Percentiles rank a stretch among this genome's conserved stretches.
Evolutionary conservation across 2,329 filamentous ascomycete species (phyloP).

Genomic region (Falciphora oryzae): DNA sequence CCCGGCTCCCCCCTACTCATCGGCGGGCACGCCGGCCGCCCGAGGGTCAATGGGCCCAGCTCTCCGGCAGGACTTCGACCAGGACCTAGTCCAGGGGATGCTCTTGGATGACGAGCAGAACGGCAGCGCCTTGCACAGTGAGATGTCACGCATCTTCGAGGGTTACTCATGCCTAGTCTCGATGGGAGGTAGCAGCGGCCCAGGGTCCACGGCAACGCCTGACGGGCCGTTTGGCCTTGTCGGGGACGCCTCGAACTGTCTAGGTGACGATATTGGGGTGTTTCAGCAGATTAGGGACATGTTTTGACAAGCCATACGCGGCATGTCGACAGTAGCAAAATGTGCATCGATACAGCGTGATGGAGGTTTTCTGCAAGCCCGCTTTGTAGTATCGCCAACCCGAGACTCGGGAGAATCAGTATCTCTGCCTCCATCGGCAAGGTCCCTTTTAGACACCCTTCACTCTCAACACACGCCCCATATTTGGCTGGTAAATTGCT

Average conservation of each 20-base stretch:
- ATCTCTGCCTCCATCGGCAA: no score
- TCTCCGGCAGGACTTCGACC: background rate
- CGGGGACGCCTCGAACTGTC: background rate
- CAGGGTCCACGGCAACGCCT: background rate
- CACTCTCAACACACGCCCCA: no score
- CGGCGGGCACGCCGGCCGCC: background rate
- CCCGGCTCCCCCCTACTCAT: constrained; percentile 1
- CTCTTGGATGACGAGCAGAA: constrained; percentile 28
- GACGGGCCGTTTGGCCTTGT: background rate
- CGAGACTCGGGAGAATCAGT: no score
- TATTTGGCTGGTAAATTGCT: no score
- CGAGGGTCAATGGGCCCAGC: background rate
- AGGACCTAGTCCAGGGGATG: constrained; percentile 5
- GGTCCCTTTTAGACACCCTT: no score
- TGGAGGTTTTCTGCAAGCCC: no score
- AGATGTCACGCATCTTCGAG: constrained; percentile 47
- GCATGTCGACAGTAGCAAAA: no score
- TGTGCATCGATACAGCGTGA: no score
- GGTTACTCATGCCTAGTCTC: constrained; percentile 25
- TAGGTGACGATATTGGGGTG: background rate
- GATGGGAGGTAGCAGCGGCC: background rate
- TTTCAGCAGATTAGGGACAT: background rate
- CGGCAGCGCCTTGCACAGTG: constrained; percentile 43
- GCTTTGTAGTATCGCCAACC: no score
- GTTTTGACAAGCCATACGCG: background rate